These are phyloP conservation scores for Liquidambar formosana DNA, from an alignment of 164 flowering plant species.

Conservation along the genomic window DNA sequence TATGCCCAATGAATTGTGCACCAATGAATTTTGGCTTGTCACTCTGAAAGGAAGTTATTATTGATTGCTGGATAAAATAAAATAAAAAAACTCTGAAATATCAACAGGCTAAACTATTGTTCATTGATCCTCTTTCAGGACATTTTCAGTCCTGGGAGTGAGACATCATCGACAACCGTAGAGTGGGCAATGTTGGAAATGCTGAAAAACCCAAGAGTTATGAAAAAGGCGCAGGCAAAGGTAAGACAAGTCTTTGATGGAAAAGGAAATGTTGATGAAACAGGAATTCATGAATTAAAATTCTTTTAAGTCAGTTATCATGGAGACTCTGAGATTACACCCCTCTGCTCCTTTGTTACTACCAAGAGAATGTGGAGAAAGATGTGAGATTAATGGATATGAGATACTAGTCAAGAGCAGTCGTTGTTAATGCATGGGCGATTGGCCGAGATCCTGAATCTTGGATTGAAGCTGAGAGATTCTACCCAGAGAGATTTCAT, in stretches of 20 bases:
- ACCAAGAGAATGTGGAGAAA: conserved; percentile 22
- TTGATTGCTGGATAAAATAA: too few relatives aligned
- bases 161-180: conserved; percentile 15
- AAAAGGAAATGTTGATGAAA: background rate
- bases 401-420: background rate
- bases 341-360: conserved; percentile 21
- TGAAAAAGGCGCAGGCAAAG: conserved; percentile 20
- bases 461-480: background rate
- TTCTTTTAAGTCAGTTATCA: background rate
- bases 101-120: too few relatives aligned
- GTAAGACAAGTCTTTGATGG: conserved; percentile 7
- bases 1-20: too few relatives aligned
- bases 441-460: background rate
- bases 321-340: background rate
- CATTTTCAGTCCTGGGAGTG: conserved; percentile 12
- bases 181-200: conserved; percentile 28
- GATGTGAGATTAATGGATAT: conserved; percentile 15
- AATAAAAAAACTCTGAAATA: too few relatives aligned
- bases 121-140: conserved; percentile 10
- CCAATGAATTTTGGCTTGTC: too few relatives aligned
- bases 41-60: too few relatives aligned
- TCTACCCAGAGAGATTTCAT: background rate
- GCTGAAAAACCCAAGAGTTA: too few relatives aligned
- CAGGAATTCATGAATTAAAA: conserved; percentile 1
- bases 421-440: background rate